These are phyloP conservation scores for Monilinia fructicola DNA, from an alignment of 2,329 filamentous ascomycete genomes.

Conservation along the genomic window DNA sequence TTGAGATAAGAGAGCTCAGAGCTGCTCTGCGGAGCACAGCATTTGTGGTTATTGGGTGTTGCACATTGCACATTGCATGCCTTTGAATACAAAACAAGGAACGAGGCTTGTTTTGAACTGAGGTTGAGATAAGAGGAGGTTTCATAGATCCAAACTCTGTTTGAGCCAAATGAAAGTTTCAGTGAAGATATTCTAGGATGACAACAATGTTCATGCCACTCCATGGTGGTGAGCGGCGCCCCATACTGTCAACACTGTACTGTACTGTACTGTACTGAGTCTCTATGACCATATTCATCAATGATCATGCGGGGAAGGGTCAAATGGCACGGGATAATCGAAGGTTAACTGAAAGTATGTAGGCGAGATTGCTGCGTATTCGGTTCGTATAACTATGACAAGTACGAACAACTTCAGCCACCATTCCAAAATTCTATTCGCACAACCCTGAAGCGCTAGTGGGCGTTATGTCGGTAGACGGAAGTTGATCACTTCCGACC, in stretches of 20 bases:
- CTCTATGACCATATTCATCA: background rate
- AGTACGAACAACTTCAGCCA: background rate
- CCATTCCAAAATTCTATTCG: background rate
- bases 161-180: background rate
- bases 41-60: background rate
- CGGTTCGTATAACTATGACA: background rate
- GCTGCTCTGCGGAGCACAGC: background rate
- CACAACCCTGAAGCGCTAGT: background rate
- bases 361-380: background rate
- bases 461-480: constrained; percentile 11
- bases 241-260: background rate
- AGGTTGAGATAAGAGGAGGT: background rate
- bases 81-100: no score
- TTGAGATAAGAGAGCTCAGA: background rate
- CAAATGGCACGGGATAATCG: background rate
- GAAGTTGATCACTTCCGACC: background rate
- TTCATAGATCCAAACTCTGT: background rate
- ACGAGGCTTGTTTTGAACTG: background rate
- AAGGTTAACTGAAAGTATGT: background rate
- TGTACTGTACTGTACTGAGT: no score
- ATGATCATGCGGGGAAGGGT: background rate
- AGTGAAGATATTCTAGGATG: background rate
- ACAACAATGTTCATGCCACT: background rate
- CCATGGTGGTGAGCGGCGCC: background rate
- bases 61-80: background rate